Evolutionary conservation across 1,284 basidiomycete genomes (phyloP).

Genomic region (Naganishia sp.): DNA sequence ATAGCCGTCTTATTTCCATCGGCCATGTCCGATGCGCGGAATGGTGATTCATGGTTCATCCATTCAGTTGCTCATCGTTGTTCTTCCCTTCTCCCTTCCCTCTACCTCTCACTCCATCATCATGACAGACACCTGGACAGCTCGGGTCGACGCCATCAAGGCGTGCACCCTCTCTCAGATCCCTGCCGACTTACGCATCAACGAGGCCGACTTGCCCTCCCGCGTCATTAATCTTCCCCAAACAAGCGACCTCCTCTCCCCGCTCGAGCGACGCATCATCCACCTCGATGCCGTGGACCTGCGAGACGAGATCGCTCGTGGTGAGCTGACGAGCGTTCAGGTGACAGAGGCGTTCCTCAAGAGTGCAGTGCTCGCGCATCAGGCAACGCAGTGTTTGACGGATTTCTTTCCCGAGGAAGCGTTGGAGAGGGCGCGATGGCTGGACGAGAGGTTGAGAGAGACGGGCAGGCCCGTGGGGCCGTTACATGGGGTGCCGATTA

Average conservation of each 20-base stretch:
- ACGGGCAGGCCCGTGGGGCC: slow-evolving; percentile 61
- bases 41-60: too few species aligned
- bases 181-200: slow-evolving; percentile 14
- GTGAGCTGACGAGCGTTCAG: slow-evolving; percentile 40
- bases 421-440: slow-evolving; percentile 60
- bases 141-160: slow-evolving; percentile 3
- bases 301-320: slow-evolving; percentile 40
- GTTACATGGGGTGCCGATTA: slow-evolving; percentile 66
- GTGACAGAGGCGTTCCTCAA: slow-evolving; percentile 35
- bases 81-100: not conserved
- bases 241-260: slow-evolving; percentile 32
- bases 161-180: slow-evolving; percentile 16
- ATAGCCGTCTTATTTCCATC: too few species aligned
- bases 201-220: not conserved
- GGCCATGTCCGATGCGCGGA: too few species aligned
- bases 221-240: slow-evolving; percentile 1
- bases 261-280: slow-evolving; percentile 41
- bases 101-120: not conserved
- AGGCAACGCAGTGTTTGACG: slow-evolving; percentile 66
- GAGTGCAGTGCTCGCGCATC: slow-evolving; percentile 39
- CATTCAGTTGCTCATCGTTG: not conserved
- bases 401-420: slow-evolving; percentile 68
- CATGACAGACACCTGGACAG: slow-evolving; percentile 7
- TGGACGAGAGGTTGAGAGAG: slow-evolving; percentile 61
- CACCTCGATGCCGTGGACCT: slow-evolving; percentile 46